Evolutionary conservation across 2,329 filamentous ascomycete species (phyloP), one percentile per base, ranked within the genome.

Genomic region (Camillea tinctor): DNA sequence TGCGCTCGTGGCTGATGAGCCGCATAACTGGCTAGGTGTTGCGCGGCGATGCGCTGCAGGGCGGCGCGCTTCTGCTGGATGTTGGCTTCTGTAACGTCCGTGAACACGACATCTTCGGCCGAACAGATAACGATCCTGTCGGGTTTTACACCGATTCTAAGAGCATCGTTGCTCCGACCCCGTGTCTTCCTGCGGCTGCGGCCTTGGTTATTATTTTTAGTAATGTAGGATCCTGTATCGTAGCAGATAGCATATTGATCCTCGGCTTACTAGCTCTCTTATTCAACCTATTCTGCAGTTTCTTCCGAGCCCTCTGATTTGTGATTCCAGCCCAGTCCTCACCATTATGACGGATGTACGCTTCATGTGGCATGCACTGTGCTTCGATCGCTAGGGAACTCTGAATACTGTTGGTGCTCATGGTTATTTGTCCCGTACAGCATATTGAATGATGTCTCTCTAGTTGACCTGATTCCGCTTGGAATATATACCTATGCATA

Each of bases 221-320:
- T 13, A 40, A 11, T 13, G 15, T 8, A 17, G 15, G 9, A 13
- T 6, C 13, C 15, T 4, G 9, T 40, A 13, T 40, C 3, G 3
- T 5, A 13, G 9, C 7, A 40, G 17, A 9, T 58, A 19, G 21
- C 24, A 52, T 13, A 22, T 13, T 20, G 11, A 4, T 26, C 24
- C 8, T 8, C 24, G 8, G 22, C 36, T 62, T 44, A 57, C 57
- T 56, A 7, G 50, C 52, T 26, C 57, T 49, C n/a, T 62, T 26
- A 21, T 62, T 60, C 2, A 62, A 17, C n/a, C 58, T 44, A n/a
- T 60, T 63, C 21, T 63, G 61, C 9, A 60, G 19, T 44, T 50
- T 59, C 56, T 57, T 60, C 21, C 61, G 52, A 44, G 59, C 40
- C 22, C 40, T 49, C 9, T 50, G 53, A 23, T 57, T 53, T 3